A percentile compares a stretch with the other conserved stretches of the same genome.
These are phyloP conservation scores for Arctium minus DNA, from an alignment of 129 eudicot genomes.

Conservation along the genomic window DNA sequence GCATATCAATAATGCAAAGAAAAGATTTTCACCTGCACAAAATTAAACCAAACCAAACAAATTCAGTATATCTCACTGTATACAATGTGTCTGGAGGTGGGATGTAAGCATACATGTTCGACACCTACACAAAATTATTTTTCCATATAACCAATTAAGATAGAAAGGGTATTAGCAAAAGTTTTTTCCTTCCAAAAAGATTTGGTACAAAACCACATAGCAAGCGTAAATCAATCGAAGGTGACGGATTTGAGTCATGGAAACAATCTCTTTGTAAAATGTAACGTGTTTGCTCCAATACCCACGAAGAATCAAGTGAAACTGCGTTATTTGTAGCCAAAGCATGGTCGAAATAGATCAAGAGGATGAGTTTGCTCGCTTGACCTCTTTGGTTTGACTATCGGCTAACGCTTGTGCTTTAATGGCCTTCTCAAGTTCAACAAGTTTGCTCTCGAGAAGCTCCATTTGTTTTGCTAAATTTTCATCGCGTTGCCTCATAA, in stretches of 20 bases:
- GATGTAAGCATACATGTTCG: neutral
- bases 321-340: conserved; percentile 25
- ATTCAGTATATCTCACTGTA: neutral
- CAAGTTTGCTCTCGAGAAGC: conserved; percentile 48
- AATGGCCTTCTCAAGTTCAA: conserved; percentile 54
- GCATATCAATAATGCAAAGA: conserved; percentile 12
- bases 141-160: neutral
- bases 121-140: neutral
- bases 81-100: neutral
- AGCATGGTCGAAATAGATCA: conserved; percentile 21
- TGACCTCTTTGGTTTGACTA: conserved; percentile 36
- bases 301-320: conserved; percentile 8
- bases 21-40: neutral
- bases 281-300: neutral
- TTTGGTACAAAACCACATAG: neutral
- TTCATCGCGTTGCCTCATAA: conserved; percentile 58
- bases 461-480: conserved; percentile 58
- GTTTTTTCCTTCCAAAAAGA: neutral
- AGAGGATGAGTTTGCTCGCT: conserved; percentile 32
- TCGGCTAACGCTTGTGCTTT: conserved; percentile 41
- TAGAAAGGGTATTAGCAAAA: neutral
- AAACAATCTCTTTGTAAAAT: neutral
- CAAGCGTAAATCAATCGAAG: neutral
- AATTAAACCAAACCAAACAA: neutral
- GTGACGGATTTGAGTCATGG: neutral